phyloP scores from a whole-genome alignment of 805 yeast species.

The Clavispora fructus region DNA sequence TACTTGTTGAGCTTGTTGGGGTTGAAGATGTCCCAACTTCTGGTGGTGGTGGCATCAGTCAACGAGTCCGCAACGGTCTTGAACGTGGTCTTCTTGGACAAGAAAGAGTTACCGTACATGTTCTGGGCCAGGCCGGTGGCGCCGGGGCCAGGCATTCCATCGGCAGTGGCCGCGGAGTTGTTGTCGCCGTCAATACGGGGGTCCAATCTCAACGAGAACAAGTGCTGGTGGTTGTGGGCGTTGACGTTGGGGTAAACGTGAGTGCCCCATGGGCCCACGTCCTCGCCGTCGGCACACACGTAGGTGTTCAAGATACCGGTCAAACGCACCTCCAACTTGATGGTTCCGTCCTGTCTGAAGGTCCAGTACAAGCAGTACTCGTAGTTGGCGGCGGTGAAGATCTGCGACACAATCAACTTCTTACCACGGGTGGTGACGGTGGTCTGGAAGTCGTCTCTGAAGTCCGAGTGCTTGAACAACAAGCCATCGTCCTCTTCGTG shows the following conservation, averaged over 20 bases:
- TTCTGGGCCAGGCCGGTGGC: conserved; percentile 66
- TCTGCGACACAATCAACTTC: conserved; percentile 68
- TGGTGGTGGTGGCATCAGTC: conserved; percentile 57
- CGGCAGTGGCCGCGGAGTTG: conserved; percentile 66
- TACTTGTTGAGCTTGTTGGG: conserved; percentile 61
- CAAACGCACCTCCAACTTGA: conserved; percentile 71
- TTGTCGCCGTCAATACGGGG: conserved; percentile 79
- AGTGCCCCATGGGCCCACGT: conserved; percentile 73
- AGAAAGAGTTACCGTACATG: conserved; percentile 75
- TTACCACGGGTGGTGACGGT: conserved; percentile 72
- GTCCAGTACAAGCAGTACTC: conserved; percentile 83
- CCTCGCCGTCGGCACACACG: conserved; percentile 59
- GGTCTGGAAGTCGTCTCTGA: conserved; percentile 73
- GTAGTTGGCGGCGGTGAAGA: conserved; percentile 82
- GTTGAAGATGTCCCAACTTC: conserved; percentile 76
- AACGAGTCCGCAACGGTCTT: conserved; percentile 64
- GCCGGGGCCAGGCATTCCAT: conserved; percentile 54
- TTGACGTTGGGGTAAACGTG: conserved; percentile 73
- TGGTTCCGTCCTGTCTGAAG: conserved; percentile 79
- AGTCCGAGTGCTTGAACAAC: conserved; percentile 76
- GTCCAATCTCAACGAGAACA: conserved; percentile 71
- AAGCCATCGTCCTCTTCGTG: conserved; percentile 85
- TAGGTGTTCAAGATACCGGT: conserved; percentile 81
- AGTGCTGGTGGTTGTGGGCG: conserved; percentile 85
- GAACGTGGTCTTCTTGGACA: conserved; percentile 58